Percentiles rank a stretch among this genome's conserved stretches.
Evolutionary conservation across 2,329 filamentous ascomycete species (phyloP).

Genomic region (Scedosporium boydii): DNA sequence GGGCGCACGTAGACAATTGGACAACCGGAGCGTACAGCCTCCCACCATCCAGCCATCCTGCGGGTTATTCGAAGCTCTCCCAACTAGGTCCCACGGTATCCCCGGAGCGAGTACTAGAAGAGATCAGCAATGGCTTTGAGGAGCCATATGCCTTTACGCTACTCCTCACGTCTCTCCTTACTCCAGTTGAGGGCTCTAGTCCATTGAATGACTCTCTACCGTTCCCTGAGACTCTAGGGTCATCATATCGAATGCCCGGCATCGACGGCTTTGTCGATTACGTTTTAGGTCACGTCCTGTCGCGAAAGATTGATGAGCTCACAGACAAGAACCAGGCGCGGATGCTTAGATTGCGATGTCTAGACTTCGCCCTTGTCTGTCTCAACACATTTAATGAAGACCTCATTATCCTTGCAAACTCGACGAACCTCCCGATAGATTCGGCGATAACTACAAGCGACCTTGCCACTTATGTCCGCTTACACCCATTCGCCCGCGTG

Average conservation of each 20-base stretch:
- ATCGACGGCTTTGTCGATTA: constrained; percentile 93
- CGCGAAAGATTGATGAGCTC: constrained; percentile 54
- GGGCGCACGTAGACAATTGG: constrained; percentile 73
- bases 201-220: constrained; percentile 66
- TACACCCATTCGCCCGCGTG: constrained; percentile 87
- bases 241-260: constrained; percentile 64
- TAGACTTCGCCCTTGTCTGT: constrained; percentile 74
- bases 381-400: constrained; percentile 89
- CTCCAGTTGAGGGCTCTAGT: constrained; percentile 51
- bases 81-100: constrained; percentile 23
- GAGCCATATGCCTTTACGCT: constrained; percentile 77
- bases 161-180: constrained; percentile 62
- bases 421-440: constrained; percentile 68
- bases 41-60: constrained; percentile 17
- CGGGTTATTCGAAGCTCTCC: constrained; percentile 14
- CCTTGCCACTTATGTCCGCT: constrained; percentile 67
- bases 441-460: constrained; percentile 63
- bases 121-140: constrained; percentile 71
- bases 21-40: constrained; percentile 50
- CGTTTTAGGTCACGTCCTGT: constrained; percentile 70
- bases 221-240: constrained; percentile 79
- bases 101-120: constrained; percentile 62
- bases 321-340: constrained; percentile 59
- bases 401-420: constrained; percentile 74
- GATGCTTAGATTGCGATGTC: constrained; percentile 67